Conservation (phyloP, 1,284 basidiomycete genomes). For the Clitocybe nebularis region DNA sequence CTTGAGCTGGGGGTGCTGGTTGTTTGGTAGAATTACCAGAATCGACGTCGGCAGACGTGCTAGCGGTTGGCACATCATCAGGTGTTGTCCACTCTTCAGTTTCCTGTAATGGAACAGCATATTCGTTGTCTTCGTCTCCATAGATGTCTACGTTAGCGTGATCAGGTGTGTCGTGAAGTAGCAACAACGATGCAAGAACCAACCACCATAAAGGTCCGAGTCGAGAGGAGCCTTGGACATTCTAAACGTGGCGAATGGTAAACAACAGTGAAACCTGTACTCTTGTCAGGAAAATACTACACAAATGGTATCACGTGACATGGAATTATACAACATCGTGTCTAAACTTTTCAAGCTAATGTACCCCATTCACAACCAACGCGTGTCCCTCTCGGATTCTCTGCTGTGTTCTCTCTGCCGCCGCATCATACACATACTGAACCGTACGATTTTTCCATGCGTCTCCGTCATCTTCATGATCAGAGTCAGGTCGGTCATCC, state of each 20-base stretch:
- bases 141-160: constrained; percentile 38
- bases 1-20: constrained; percentile 14
- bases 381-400: constrained; percentile 43
- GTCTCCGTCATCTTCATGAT: constrained; percentile 28
- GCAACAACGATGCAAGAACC: constrained; percentile 4
- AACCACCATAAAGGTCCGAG: constrained; percentile 39
- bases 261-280: too few species aligned
- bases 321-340: neutral
- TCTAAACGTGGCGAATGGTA: too few species aligned
- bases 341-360: constrained; percentile 20
- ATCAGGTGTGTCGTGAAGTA: constrained; percentile 1
- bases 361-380: constrained; percentile 27
- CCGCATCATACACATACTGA: constrained; percentile 79
- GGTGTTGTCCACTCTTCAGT: constrained; percentile 15
- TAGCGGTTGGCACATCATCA: constrained; percentile 7
- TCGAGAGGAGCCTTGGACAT: constrained; percentile 32
- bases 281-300: too few species aligned
- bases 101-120: constrained; percentile 14
- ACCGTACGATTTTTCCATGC: constrained; percentile 41
- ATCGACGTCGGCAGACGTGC: constrained; percentile 11
- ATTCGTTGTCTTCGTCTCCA: constrained; percentile 35
- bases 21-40: constrained; percentile 11
- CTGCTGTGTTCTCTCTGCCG: constrained; percentile 68
- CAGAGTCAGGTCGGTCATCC: constrained; percentile 29
- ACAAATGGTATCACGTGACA: neutral